Conservation (phyloP, 345 rosid genomes). For the Populus simonii region DNA sequence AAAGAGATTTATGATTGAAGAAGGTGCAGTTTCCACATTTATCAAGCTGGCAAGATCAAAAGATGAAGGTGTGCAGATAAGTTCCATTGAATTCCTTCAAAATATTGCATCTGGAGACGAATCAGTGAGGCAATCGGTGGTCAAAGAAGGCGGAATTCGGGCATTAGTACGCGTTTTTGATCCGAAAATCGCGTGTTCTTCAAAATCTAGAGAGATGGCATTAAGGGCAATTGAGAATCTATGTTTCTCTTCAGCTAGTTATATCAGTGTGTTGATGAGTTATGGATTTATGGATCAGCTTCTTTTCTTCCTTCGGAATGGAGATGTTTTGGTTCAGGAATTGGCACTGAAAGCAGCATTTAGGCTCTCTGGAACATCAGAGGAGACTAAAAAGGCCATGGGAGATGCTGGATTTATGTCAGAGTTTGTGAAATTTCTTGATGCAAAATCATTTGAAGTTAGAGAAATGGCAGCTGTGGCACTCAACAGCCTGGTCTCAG, state of each 20-base stretch:
- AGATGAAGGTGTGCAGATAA: conserved; percentile 69
- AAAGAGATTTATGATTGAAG: conserved; percentile 76
- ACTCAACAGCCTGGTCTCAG: conserved; percentile 48
- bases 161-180: conserved; percentile 58
- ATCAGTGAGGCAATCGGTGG: conserved; percentile 44
- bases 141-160: conserved; percentile 64
- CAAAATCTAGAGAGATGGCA: conserved; percentile 62
- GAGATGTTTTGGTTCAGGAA: conserved; percentile 76
- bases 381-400: conserved; percentile 63
- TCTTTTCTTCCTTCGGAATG: conserved; percentile 49
- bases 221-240: conserved; percentile 65
- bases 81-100: conserved; percentile 63
- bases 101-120: conserved; percentile 63
- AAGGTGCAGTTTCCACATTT: conserved; percentile 56
- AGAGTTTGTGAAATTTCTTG: conserved; percentile 67
- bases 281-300: conserved; percentile 60
- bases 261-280: conserved; percentile 40
- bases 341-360: conserved; percentile 62
- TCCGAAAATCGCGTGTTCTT: conserved; percentile 40
- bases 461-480: conserved; percentile 77
- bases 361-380: conserved; percentile 56
- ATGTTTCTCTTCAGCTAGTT: conserved; percentile 53
- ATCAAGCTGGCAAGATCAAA: conserved; percentile 62
- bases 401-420: conserved; percentile 83
- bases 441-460: conserved; percentile 69